Base-by-base conservation (phyloP, 495 filamentous ascomycete species). In the Stereocaulon alpinum region DNA sequence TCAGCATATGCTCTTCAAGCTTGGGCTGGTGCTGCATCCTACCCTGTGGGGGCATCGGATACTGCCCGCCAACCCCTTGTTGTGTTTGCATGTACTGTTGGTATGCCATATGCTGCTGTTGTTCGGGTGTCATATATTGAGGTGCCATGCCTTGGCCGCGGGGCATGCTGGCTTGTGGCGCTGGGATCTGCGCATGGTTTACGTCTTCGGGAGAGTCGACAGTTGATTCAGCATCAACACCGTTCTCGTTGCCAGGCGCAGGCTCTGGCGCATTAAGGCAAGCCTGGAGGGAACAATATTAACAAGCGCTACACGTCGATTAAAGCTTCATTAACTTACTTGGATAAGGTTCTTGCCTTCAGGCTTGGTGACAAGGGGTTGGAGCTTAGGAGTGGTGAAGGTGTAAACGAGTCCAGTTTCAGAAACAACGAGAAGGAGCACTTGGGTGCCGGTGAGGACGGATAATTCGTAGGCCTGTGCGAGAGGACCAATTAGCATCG, bases 321-420 rank as follows among this genome's bases (percentile, higher is more conserved):
- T 42, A 14, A 17, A 18, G 11, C 40, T 37, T 12, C 59, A 43
- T 49, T 34, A 40, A 44, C 82, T 59, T 82, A 97, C 94, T 86
- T 99, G 94, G 60, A 99, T 99, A 43, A 99, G 77, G 70, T 99
- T 99, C 82, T 99, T 99, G 75, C 94, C 94, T 72, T 99, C 94
- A 11, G 94, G 85, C 80, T 99, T 99, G 63, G 94, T 99, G 59
- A 99, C 94, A 49, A 99, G 81, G 62, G 94, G 94, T 76, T 99
- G 94, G 41, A 99, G 85, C 78, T 99, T 99, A 9, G 94, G 93
- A 10, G 94, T 99, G 61, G 94, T 99, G 73, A 99, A 99, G 61
- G 94, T 99, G 73, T 99, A 99, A 66, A 99, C 93, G 24, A 99
- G 82, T 56, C 93, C 93, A 55, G 93, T 99, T 76, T 99, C 93